Conservation (phyloP, 1,284 basidiomycete species). For the Mixia osmundae region DNA sequence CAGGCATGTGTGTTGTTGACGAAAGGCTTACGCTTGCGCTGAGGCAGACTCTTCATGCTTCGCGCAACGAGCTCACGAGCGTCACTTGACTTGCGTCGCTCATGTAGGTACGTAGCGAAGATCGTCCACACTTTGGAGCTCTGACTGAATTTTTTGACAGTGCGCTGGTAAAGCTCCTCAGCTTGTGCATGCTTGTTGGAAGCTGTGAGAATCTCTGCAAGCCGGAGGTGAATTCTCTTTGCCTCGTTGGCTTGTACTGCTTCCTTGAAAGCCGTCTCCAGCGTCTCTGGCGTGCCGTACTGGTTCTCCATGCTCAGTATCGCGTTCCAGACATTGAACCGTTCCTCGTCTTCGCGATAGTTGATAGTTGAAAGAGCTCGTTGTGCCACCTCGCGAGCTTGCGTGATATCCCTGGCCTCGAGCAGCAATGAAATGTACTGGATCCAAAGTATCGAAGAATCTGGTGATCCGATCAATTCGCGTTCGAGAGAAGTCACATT, state of each 20-base stretch:
- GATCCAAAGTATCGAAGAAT: conserved; percentile 95
- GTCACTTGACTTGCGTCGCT: conserved; percentile 44
- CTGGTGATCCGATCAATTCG: conserved; percentile 76
- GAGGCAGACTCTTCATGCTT: conserved; percentile 75
- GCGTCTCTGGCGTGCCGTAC: conserved; percentile 61
- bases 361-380: conserved; percentile 70
- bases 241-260: conserved; percentile 77
- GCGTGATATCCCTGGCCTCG: conserved; percentile 81
- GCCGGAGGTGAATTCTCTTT: conserved; percentile 61
- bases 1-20: background rate
- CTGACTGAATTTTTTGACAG: conserved; percentile 76
- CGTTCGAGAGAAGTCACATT: conserved; percentile 98
- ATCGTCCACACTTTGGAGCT: conserved; percentile 80
- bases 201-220: conserved; percentile 70
- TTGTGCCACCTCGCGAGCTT: conserved; percentile 64
- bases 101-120: conserved; percentile 54
- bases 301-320: conserved; percentile 83
- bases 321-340: conserved; percentile 93
- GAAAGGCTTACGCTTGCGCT: conserved; percentile 58
- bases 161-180: conserved; percentile 59
- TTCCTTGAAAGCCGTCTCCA: conserved; percentile 66
- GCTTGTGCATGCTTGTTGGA: conserved; percentile 65
- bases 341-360: conserved; percentile 91
- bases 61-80: conserved; percentile 71
- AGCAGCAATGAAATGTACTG: conserved; percentile 99